These are phyloP conservation scores for Potentilla sterilis DNA, from an alignment of 306 rosid genomes.

Conservation along the genomic window DNA sequence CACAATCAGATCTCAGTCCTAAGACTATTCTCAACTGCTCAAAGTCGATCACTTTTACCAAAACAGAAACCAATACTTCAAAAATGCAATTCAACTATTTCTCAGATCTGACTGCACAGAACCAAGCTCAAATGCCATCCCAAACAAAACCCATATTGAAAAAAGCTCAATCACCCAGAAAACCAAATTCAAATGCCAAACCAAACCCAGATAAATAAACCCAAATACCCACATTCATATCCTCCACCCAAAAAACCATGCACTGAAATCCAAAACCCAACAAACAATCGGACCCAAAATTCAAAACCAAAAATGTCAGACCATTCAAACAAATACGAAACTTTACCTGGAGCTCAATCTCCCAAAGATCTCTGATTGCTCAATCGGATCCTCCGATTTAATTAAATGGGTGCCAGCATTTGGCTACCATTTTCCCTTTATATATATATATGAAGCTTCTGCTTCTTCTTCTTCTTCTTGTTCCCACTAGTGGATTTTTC, in stretches of 20 bases:
- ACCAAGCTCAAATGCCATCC: conserved; percentile 39
- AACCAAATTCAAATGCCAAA: conserved; percentile 46
- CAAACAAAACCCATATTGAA: conserved; percentile 31
- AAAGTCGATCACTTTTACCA: conserved; percentile 26
- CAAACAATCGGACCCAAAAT: conserved; percentile 27
- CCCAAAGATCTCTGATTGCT: conserved; percentile 58
- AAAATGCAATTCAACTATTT: conserved; percentile 28
- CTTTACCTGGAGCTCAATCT: conserved; percentile 33
- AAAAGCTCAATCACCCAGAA: conserved; percentile 26
- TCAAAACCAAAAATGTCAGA: conserved; percentile 49
- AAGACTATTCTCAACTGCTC: conserved; percentile 17
- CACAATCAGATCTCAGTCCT: conserved; percentile 54
- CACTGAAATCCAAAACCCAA: conserved; percentile 26
- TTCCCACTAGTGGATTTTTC: conserved; percentile 27
- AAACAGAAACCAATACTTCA: conserved; percentile 43
- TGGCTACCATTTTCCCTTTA: conserved; percentile 24
- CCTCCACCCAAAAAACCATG: conserved; percentile 34
- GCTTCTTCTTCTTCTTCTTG: not conserved
- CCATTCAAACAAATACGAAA: conserved; percentile 43
- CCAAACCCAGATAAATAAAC: conserved; percentile 31
- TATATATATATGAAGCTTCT: conserved; percentile 16
- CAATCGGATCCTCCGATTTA: conserved; percentile 60
- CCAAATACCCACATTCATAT: conserved; percentile 27
- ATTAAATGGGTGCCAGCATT: conserved; percentile 60
- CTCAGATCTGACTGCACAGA: conserved; percentile 69